These are phyloP conservation scores for Umbelopsis isabellina DNA, from an alignment of 192 early-diverging fungal genomes.

Conservation along the genomic window DNA sequence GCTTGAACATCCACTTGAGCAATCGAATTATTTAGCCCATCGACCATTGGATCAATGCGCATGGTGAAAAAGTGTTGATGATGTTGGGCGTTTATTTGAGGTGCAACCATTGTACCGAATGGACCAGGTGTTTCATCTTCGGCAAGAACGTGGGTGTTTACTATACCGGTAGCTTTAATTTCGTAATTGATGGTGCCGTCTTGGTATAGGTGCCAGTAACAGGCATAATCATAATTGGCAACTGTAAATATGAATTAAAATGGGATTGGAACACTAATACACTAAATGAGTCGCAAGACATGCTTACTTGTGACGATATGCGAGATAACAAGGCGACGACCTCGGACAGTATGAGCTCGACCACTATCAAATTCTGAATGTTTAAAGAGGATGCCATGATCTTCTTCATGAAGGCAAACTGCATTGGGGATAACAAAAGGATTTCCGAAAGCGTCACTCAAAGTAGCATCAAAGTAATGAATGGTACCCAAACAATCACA, in stretches of 20 bases:
- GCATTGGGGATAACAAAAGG: slow-evolving; percentile 42
- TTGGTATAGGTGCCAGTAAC: slow-evolving; percentile 47
- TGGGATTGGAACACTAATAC: neutral
- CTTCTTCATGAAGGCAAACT: slow-evolving; percentile 45
- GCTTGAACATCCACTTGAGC: slow-evolving; percentile 28
- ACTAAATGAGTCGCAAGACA: neutral
- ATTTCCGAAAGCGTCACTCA: slow-evolving; percentile 39
- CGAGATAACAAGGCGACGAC: slow-evolving; percentile 40
- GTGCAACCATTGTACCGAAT: slow-evolving; percentile 42
- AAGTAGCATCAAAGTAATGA: slow-evolving; percentile 44
- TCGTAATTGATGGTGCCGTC: slow-evolving; percentile 47
- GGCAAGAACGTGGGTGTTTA: slow-evolving; percentile 44
- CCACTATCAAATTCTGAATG: slow-evolving; percentile 42
- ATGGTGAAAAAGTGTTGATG: slow-evolving; percentile 49
- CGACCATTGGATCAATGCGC: slow-evolving; percentile 48
- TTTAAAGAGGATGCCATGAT: slow-evolving; percentile 41
- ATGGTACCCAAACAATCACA: slow-evolving; percentile 48
- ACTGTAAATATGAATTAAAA: slow-evolving; percentile 21
- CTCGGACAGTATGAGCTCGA: slow-evolving; percentile 40
- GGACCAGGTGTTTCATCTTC: slow-evolving; percentile 40
- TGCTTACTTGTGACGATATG: slow-evolving; percentile 43
- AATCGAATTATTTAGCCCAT: slow-evolving; percentile 41
- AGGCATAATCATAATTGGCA: slow-evolving; percentile 47
- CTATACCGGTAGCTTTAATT: slow-evolving; percentile 45
- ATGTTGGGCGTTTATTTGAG: slow-evolving; percentile 44